phyloP scores from a whole-genome alignment of 331 rosid species.

The Dryas integrifolia region DNA sequence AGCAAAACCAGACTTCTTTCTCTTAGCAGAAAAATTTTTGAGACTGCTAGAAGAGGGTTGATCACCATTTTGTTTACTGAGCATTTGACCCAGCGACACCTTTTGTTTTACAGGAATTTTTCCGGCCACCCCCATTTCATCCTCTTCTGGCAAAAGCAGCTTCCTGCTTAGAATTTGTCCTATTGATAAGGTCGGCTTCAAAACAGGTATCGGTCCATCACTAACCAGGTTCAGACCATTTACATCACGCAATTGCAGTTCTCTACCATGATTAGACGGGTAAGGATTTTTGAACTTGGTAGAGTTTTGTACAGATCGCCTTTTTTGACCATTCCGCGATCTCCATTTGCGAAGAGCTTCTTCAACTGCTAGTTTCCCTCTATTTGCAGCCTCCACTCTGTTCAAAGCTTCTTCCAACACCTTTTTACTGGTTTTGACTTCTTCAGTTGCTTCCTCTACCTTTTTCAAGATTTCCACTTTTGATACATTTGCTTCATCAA shows the following conservation, averaged over 20 bases:
- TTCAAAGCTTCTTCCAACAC: conserved; percentile 73
- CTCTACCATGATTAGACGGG: conserved; percentile 48
- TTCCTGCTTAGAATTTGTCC: conserved; percentile 87
- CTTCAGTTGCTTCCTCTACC: conserved; percentile 70
- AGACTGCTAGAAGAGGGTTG: conserved; percentile 28
- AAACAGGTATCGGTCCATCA: conserved; percentile 53
- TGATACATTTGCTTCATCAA: conserved; percentile 66
- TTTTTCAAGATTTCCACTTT: conserved; percentile 52
- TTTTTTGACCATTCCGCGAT: conserved; percentile 51
- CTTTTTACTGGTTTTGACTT: conserved; percentile 60
- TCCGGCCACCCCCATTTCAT: conserved; percentile 38
- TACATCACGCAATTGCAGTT: conserved; percentile 57
- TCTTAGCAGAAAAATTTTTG: conserved; percentile 55
- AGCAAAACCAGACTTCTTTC: conserved; percentile 82
- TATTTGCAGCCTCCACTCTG: conserved; percentile 82
- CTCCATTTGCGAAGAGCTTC: conserved; percentile 88
- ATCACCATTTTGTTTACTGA: conserved; percentile 54
- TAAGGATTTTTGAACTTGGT: conserved; percentile 69
- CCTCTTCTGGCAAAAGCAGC: conserved; percentile 57
- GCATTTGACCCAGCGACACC: conserved; percentile 86
- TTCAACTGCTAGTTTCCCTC: conserved; percentile 76
- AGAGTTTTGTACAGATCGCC: conserved; percentile 47
- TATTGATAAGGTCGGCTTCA: conserved; percentile 72
- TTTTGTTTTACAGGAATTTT: conserved; percentile 44
- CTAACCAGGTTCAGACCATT: conserved; percentile 58